Conservation (phyloP, 495 filamentous ascomycete species). For the Aspergillus kassunensis region DNA sequence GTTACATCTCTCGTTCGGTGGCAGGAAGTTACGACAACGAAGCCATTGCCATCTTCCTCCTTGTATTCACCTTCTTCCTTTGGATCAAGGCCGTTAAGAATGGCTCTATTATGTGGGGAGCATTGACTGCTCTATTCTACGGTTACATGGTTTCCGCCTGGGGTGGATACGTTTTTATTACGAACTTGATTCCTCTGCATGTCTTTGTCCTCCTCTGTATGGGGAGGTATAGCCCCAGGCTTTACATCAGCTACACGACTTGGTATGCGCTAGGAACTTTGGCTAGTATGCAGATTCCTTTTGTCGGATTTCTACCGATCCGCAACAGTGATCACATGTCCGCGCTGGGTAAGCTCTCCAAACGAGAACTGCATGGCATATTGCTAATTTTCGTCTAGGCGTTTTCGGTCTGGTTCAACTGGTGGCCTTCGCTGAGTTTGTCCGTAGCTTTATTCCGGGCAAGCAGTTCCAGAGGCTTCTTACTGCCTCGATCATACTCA, state of each 20-base stretch:
- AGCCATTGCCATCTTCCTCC: constrained; percentile 96
- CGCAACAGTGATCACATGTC: constrained; percentile 99
- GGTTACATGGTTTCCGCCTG: constrained; percentile 99
- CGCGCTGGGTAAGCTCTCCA: constrained; percentile 66
- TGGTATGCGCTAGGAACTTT: constrained; percentile 97
- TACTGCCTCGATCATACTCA: constrained; percentile 71
- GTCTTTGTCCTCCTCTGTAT: constrained; percentile 94
- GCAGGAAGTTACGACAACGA: constrained; percentile 99
- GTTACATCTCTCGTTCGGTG: constrained; percentile 96
- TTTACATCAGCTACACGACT: constrained; percentile 95
- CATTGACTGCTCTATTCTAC: constrained; percentile 92
- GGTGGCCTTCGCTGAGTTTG: constrained; percentile 86
- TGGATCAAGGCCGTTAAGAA: constrained; percentile 99
- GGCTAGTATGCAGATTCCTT: constrained; percentile 99
- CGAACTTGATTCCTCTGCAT: constrained; percentile 93
- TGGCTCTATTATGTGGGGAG: constrained; percentile 94
- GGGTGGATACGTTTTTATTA: constrained; percentile 99
- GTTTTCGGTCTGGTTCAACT: constrained; percentile 96
- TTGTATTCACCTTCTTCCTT: constrained; percentile 97
- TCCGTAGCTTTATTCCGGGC: constrained; percentile 80
- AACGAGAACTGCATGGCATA: not conserved
- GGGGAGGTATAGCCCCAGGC: constrained; percentile 88
- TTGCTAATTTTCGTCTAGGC: constrained; percentile 47
- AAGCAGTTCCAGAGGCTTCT: constrained; percentile 89
- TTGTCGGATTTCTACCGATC: constrained; percentile 95